Percentiles rank a stretch among this genome's conserved stretches.
phyloP scores from a whole-genome alignment of 2,329 filamentous ascomycete genomes.

The Penicillium sp. region DNA sequence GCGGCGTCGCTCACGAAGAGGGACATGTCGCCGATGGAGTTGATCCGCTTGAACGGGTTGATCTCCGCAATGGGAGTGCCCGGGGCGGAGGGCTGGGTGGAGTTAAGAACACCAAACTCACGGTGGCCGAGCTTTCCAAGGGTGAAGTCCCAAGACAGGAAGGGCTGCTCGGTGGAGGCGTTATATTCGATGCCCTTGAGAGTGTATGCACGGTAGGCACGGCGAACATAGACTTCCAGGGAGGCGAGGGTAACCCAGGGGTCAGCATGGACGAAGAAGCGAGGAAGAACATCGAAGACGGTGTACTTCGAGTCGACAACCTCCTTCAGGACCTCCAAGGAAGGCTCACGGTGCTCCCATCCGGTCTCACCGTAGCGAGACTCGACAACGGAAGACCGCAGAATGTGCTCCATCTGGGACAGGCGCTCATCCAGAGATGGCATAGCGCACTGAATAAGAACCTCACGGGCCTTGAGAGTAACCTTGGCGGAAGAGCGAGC shows the following conservation, averaged over 20 bases:
- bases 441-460: constrained; percentile 94
- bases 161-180: constrained; percentile 65
- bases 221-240: constrained; percentile 92
- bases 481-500: constrained; percentile 88
- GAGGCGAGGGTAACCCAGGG: constrained; percentile 92
- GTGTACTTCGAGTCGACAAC: constrained; percentile 98
- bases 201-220: constrained; percentile 93
- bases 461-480: constrained; percentile 91
- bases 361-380: constrained; percentile 97
- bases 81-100: constrained; percentile 80
- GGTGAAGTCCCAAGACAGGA: constrained; percentile 92
- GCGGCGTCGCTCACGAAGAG: constrained; percentile 70
- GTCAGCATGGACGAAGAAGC: constrained; percentile 93
- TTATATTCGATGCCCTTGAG: constrained; percentile 88
- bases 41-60: constrained; percentile 73
- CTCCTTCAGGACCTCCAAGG: constrained; percentile 88
- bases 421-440: constrained; percentile 94
- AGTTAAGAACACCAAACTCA: constrained; percentile 76
- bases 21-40: constrained; percentile 95
- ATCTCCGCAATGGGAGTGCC: constrained; percentile 64
- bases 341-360: constrained; percentile 93
- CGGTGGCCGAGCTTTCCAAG: constrained; percentile 89
- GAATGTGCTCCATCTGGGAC: constrained; percentile 96
- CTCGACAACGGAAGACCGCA: constrained; percentile 91
- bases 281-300: constrained; percentile 90